Percentiles rank a stretch among this genome's conserved stretches.
phyloP scores from a whole-genome alignment of 768 basidiomycete genomes.

The Termitomyces sp. region DNA sequence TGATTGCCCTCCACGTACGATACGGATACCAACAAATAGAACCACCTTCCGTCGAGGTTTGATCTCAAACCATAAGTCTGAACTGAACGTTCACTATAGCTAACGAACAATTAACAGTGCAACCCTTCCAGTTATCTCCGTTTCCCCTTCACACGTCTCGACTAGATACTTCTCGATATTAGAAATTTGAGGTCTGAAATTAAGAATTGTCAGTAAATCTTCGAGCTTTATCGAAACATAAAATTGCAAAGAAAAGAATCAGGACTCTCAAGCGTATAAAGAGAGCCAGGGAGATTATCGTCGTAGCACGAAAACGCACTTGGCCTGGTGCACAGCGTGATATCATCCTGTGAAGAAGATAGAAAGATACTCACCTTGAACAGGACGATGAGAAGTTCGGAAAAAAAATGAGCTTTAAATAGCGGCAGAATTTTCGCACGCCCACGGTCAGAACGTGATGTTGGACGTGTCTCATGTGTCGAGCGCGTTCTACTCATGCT shows the following conservation, averaged over 20 bases:
- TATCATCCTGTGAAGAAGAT: conserved; percentile 32
- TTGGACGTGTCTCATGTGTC: neutral
- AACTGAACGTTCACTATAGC: neutral
- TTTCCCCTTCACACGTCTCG: neutral
- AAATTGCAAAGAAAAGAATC: conserved; percentile 17
- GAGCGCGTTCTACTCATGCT: conserved; percentile 8
- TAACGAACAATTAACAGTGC: neutral
- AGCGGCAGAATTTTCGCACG: conserved; percentile 1
- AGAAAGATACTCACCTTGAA: conserved; percentile 12
- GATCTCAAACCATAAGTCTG: too few species aligned
- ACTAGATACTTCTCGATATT: too few species aligned
- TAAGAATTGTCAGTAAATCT: neutral
- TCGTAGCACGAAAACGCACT: conserved; percentile 36
- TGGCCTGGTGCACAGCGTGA: conserved; percentile 58
- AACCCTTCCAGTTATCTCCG: neutral
- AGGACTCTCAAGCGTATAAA: conserved; percentile 50
- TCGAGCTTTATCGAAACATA: too few species aligned
- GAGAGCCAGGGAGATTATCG: conserved; percentile 42
- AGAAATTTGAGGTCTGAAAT: neutral
- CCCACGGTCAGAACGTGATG: conserved; percentile 10
- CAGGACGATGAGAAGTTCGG: neutral
- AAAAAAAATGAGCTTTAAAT: conserved; percentile 5
- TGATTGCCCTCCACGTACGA: too few species aligned
- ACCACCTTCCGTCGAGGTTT: too few species aligned
- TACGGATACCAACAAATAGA: too few species aligned